Evolutionary conservation across 1,284 basidiomycete genomes (phyloP), one percentile per base, ranked within the genome.

Genomic region (Omphalotus olearius): DNA sequence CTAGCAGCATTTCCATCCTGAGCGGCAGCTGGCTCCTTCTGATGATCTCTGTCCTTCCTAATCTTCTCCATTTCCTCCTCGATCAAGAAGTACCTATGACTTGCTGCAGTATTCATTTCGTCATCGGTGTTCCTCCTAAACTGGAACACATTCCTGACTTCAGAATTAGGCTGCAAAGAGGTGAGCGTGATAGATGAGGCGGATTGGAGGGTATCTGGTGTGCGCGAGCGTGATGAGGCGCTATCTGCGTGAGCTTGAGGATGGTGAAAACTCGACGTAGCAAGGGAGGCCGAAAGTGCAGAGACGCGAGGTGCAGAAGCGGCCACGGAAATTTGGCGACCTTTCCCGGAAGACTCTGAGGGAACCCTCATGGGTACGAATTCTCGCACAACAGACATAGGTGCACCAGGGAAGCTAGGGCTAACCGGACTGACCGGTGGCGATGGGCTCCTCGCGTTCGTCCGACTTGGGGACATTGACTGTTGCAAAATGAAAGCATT

Each of bases 231-330:
- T 35, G 66, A 66, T 59, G 68, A 52, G 59, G 65, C 45, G 59
- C 63, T 35, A 63, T 65, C 33, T 49, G 64, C 36, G 13, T 42
- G 45, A 37, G 18, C 33, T 36, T 50, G 56, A 6, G 80, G 76
- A 59, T 82, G 73, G 54, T 85, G 77, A 59, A 88, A 82, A 10
- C 69, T 67, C 13, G 83, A 75, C 17, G 76, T 79, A 9, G 75
- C 81, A 30, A 90, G 69, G 23, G 87, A 89, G 13, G 79, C 78
- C 20, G 88, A 90, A 36, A 90, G 75, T 11, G 82, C 78, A 50
- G 87, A 89, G 14, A 74, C 59, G 42, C 71, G 68, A 17, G 73
- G 71, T 23, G 63, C 62, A 23, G 70, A 56, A 5, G 61, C 62
- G 6, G 75, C 69, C 25, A 71, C 63, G 7, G 65, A 59, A 51